These are phyloP conservation scores for Arachnopeziza araneosa DNA, from an alignment of 2,329 filamentous ascomycete species.

Conservation along the genomic window DNA sequence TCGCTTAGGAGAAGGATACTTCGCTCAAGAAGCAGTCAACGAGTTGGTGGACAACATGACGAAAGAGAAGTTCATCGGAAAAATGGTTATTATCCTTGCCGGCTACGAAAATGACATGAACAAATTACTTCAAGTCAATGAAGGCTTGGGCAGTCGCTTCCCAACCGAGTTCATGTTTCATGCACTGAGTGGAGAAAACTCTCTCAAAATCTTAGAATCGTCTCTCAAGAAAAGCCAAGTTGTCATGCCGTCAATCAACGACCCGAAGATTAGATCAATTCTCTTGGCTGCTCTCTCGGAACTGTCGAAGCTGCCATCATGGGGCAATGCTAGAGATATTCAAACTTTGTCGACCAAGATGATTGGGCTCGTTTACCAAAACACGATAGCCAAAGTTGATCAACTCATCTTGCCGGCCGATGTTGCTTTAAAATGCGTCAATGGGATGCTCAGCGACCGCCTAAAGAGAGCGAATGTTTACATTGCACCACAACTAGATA, in stretches of 20 bases:
- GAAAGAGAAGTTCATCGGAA: slow-evolving; percentile 41
- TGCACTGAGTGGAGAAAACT: slow-evolving; percentile 31
- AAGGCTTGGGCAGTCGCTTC: slow-evolving; percentile 50
- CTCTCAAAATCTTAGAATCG: slow-evolving; percentile 34
- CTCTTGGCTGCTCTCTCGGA: slow-evolving; percentile 29
- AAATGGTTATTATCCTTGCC: slow-evolving; percentile 51
- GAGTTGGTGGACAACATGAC: slow-evolving; percentile 54
- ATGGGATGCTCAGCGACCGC: slow-evolving; percentile 21
- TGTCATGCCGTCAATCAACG: slow-evolving; percentile 13
- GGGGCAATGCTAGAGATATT: slow-evolving; percentile 50
- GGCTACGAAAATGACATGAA: slow-evolving; percentile 54
- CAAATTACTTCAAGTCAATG: slow-evolving; percentile 43
- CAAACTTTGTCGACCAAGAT: slow-evolving; percentile 42
- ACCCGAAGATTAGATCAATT: slow-evolving; percentile 25
- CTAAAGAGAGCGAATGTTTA: background rate
- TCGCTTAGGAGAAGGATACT: slow-evolving; percentile 43
- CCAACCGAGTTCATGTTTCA: slow-evolving; percentile 44
- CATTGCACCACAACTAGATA: background rate
- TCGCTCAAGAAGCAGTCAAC: slow-evolving; percentile 61
- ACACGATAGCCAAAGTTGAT: slow-evolving; percentile 6
- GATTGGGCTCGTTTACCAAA: slow-evolving; percentile 29
- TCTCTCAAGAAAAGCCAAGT: slow-evolving; percentile 30
- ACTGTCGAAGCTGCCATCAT: slow-evolving; percentile 36
- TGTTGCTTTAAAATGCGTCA: slow-evolving; percentile 17
- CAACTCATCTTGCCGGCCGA: slow-evolving; percentile 17